phyloP scores from a whole-genome alignment of 306 rosid genomes.

The Fagus sylvatica region DNA sequence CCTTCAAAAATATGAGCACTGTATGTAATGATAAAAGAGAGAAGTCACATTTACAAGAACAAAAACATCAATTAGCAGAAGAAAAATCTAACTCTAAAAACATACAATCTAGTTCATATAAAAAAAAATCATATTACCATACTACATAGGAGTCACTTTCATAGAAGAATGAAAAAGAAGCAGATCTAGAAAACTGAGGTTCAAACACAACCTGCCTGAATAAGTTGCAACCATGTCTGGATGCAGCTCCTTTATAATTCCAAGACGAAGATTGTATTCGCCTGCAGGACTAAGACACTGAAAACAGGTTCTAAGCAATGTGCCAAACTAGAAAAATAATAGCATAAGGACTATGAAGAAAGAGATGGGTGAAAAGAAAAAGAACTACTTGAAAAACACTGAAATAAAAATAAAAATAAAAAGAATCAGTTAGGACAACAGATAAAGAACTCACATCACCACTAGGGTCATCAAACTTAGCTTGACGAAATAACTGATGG shows the following conservation, averaged over 20 bases:
- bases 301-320: conserved; percentile 31
- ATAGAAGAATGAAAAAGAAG: conserved; percentile 21
- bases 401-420: neutral
- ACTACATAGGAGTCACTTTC: neutral
- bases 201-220: conserved; percentile 84
- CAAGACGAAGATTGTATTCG: conserved; percentile 95
- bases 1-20: conserved; percentile 97
- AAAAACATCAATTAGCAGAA: neutral
- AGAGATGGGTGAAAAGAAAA: conserved; percentile 5
- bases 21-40: conserved; percentile 28
- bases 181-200: conserved; percentile 32
- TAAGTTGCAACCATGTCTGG: conserved; percentile 99
- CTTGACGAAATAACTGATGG: conserved; percentile 96
- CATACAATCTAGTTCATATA: neutral
- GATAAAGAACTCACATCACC: conserved; percentile 53
- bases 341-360: neutral
- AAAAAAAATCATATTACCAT: neutral
- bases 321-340: conserved; percentile 25
- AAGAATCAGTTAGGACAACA: neutral
- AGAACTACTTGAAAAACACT: conserved; percentile 7
- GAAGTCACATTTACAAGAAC: conserved; percentile 14
- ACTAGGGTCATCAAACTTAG: conserved; percentile 95
- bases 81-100: neutral
- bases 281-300: conserved; percentile 99
- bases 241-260: conserved; percentile 91